Evolutionary conservation across 75 land plant species (phyloP), one percentile per base, ranked within the genome.

Genomic region (Pseudotsuga menziesii): DNA sequence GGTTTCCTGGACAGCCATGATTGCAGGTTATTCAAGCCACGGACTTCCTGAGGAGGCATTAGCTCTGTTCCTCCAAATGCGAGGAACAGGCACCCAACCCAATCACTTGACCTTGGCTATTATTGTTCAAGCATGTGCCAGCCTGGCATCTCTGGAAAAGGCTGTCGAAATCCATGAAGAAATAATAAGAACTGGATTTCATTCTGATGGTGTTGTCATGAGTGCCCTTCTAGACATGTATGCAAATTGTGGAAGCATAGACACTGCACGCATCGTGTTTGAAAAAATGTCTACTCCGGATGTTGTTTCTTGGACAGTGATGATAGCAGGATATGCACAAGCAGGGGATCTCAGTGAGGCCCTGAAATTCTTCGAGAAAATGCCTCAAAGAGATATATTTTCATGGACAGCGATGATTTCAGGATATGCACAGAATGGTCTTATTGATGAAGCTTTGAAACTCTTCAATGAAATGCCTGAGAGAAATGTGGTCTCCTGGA

Each of bases 1-100:
- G 25, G 75, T 85, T 22, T 58, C 87, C 35, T 85, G 87, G 84
- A 85, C 83, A 70, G 56, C 82, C 16, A 41, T 80, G 57, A 75
- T 85, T 36, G 39, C 55, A 16, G 87, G 79, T 5, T 76, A 56
- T 69, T 80, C 84, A 39, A 87, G 80, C 16, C 55, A 60, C 23
- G 88, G 84, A 48, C 41, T 26, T 56, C 27, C 2, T 56, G 54
- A 52, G 58, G 25, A 74, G 44, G 81, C 79, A 39, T 22, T 59
- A 22, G 39, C 44, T 17, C 39, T 75, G 55, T 80, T 35, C 61
- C 4, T 36, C 22, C 23, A 16, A 56, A 80, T 80, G 81, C 56
- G 60, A 25, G 48, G 17, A 5, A 11, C 14, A 13, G 64, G 56
- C 5, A 4, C 76, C 27, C 5, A 60, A 19, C 66, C 81, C 27